These are phyloP conservation scores for Tuber umbilicatum DNA, from an alignment of 495 filamentous ascomycete genomes.

Conservation along the genomic window DNA sequence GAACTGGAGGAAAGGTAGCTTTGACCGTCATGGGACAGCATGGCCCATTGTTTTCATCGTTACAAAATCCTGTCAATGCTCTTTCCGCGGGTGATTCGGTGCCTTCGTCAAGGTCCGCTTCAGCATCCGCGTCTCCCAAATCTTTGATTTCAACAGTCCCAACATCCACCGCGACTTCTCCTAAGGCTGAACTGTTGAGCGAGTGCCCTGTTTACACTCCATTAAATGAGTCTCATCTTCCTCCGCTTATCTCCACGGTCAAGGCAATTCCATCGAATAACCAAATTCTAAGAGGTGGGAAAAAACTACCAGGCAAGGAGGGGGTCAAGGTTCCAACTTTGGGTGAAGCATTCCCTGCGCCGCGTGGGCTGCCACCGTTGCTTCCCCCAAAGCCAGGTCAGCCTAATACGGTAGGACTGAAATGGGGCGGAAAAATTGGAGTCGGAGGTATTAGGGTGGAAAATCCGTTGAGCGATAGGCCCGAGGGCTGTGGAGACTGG, in stretches of 20 bases:
- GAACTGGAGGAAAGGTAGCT: conserved; percentile 28
- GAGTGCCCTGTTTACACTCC: conserved; percentile 30
- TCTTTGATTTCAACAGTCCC: conserved; percentile 33
- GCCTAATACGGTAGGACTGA: conserved; percentile 19
- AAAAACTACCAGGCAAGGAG: conserved; percentile 17
- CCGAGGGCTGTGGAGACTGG: conserved; percentile 48
- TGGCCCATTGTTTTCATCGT: conserved; percentile 38
- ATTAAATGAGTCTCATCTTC: conserved; percentile 30
- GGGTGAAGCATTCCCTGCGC: conserved; percentile 58
- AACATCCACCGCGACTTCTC: conserved; percentile 31
- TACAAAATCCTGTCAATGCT: conserved; percentile 31
- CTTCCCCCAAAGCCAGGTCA: conserved; percentile 48
- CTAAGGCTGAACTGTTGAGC: conserved; percentile 15
- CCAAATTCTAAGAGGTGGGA: background rate
- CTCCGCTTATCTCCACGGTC: conserved; percentile 36
- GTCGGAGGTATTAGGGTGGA: conserved; percentile 25
- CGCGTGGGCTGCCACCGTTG: conserved; percentile 51
- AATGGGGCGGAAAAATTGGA: conserved; percentile 35
- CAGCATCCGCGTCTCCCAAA: conserved; percentile 22
- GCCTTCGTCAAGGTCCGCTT: conserved; percentile 30
- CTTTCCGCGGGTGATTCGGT: conserved; percentile 15
- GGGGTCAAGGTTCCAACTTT: conserved; percentile 49
- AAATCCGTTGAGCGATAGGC: conserved; percentile 20
- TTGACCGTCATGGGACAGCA: conserved; percentile 40
- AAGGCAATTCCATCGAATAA: conserved; percentile 27